Conservation (phyloP, 1,284 basidiomycete genomes). For the Porodaedalea pini region DNA sequence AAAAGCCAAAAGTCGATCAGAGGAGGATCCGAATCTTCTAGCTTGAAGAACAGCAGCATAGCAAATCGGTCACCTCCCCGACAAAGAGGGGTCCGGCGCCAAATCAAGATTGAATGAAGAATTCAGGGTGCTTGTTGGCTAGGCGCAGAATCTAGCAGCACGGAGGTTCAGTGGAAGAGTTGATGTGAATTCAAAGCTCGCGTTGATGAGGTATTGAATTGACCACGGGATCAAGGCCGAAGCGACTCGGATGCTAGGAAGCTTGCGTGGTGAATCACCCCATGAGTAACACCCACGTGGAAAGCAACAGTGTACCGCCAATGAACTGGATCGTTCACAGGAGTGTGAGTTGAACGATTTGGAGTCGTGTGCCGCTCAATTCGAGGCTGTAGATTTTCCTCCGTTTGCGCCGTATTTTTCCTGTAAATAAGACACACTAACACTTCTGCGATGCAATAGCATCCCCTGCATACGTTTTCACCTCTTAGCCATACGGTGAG, state of each 20-base stretch:
- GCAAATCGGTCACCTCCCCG: neutral
- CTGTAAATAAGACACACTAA: neutral
- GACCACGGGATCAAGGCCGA: conserved; percentile 3
- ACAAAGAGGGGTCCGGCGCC: neutral
- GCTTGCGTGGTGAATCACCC: neutral
- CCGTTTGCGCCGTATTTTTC: neutral
- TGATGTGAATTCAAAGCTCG: no score
- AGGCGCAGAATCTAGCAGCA: neutral
- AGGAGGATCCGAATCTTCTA: neutral
- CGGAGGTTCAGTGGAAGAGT: neutral
- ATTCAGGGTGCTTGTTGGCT: neutral
- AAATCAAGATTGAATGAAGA: neutral
- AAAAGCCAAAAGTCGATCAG: neutral
- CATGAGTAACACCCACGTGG: conserved; percentile 8
- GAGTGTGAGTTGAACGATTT: neutral
- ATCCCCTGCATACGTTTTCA: neutral
- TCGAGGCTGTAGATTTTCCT: no score
- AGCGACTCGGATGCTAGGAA: neutral
- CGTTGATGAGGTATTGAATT: neutral
- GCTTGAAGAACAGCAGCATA: neutral
- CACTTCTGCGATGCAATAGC: neutral
- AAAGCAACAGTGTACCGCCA: neutral
- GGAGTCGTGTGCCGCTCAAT: no score
- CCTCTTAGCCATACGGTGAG: neutral
- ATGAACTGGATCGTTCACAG: neutral